These are phyloP conservation scores for Suillus americanus DNA, from an alignment of 768 basidiomycete genomes.

Conservation along the genomic window DNA sequence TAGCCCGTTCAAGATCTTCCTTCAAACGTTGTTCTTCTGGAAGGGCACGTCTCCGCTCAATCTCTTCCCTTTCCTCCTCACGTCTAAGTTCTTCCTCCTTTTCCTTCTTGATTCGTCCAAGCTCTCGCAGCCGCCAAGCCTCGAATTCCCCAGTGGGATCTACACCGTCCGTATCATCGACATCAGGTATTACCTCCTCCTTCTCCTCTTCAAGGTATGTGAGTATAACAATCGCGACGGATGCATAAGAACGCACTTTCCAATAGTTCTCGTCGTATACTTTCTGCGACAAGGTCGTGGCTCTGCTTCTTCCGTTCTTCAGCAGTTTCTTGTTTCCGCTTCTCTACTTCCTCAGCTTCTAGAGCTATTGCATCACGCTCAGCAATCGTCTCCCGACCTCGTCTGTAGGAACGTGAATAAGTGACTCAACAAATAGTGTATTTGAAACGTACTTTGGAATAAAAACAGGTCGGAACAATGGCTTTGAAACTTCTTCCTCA, in stretches of 20 bases:
- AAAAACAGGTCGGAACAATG: constrained; percentile 89
- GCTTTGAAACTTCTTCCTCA: constrained; percentile 76
- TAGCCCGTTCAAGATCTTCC: constrained; percentile 88
- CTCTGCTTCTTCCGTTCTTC: constrained; percentile 86
- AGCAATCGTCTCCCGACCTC: constrained; percentile 69
- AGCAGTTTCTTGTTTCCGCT: constrained; percentile 68
- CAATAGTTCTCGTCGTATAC: constrained; percentile 85
- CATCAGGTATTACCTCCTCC: constrained; percentile 76
- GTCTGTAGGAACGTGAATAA: constrained; percentile 42
- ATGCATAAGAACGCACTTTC: constrained; percentile 63
- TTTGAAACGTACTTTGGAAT: constrained; percentile 76
- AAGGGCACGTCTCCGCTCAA: constrained; percentile 87
- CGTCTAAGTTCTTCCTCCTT: constrained; percentile 82
- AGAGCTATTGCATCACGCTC: constrained; percentile 67
- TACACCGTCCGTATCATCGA: constrained; percentile 93
- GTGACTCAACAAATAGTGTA: neutral
- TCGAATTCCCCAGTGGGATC: constrained; percentile 92
- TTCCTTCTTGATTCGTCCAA: constrained; percentile 91
- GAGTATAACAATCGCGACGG: constrained; percentile 3
- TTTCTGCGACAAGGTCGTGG: constrained; percentile 92
- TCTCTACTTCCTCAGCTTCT: constrained; percentile 74
- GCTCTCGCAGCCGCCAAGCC: constrained; percentile 92
- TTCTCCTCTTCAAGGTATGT: constrained; percentile 69
- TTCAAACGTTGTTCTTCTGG: constrained; percentile 91
- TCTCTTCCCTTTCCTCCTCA: constrained; percentile 86